phyloP scores from a whole-genome alignment of 371 early-diverging fungal genomes.

The Rhizopus arrhizus region DNA sequence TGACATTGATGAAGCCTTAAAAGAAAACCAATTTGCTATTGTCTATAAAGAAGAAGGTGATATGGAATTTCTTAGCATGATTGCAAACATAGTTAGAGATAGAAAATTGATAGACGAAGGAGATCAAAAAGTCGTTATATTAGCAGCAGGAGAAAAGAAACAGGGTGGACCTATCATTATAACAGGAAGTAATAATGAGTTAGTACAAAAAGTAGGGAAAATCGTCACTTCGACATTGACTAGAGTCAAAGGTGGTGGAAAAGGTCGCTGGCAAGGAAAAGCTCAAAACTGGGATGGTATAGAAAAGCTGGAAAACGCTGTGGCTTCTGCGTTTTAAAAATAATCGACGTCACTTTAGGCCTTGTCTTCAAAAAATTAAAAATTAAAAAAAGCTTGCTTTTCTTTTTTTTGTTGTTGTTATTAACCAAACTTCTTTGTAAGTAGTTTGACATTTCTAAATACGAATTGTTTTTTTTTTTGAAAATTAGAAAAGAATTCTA shows the following conservation, averaged over 20 bases:
- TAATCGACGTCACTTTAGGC: constrained; percentile 2
- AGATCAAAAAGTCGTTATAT: constrained; percentile 37
- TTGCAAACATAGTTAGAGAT: constrained; percentile 19
- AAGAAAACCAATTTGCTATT: constrained; percentile 27
- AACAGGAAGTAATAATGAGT: constrained; percentile 42
- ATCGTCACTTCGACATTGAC: constrained; percentile 35
- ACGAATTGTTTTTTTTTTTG: too few relatives aligned
- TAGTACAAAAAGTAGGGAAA: constrained; percentile 52
- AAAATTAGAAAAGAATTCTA: too few relatives aligned
- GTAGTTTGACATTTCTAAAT: not conserved
- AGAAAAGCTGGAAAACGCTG: constrained; percentile 27
- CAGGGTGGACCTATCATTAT: constrained; percentile 61
- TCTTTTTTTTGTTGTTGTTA: not conserved
- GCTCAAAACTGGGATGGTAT: constrained; percentile 59
- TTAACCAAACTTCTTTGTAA: not conserved
- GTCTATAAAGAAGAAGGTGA: constrained; percentile 67
- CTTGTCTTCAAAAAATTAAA: not conserved
- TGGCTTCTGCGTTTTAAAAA: constrained; percentile 3
- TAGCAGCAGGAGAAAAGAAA: constrained; percentile 55
- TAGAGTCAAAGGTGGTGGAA: constrained; percentile 66
- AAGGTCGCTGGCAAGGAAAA: constrained; percentile 72
- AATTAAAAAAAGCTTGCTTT: constrained; percentile 1
- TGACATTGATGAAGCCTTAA: constrained; percentile 41
- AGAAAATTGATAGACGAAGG: constrained; percentile 34
- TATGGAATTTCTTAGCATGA: constrained; percentile 53